phyloP scores from a whole-genome alignment of 306 rosid species.

The Corylus heterophylla region DNA sequence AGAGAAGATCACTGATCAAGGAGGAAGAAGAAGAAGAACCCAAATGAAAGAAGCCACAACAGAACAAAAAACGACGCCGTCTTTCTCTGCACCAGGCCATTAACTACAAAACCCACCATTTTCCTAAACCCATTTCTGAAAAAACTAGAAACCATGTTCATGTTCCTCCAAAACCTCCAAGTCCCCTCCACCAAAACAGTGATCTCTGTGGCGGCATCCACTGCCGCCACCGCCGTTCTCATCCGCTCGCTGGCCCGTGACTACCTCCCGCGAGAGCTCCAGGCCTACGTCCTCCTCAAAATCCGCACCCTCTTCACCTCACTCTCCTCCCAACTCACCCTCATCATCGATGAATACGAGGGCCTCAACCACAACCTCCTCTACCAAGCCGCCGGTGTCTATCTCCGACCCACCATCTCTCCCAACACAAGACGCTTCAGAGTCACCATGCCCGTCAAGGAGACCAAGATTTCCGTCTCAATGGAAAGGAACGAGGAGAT shows the following conservation, averaged over 20 bases:
- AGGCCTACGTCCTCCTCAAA: background rate
- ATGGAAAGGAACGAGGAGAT: slow-evolving; percentile 23
- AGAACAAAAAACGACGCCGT: too few species aligned
- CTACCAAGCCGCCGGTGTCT: slow-evolving; percentile 27
- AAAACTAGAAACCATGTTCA: background rate
- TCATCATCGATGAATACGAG: slow-evolving; percentile 31
- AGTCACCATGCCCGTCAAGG: slow-evolving; percentile 20
- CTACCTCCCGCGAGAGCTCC: slow-evolving; percentile 23
- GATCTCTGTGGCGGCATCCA: slow-evolving; percentile 19
- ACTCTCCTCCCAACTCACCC: slow-evolving; percentile 27
- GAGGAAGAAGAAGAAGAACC: too few species aligned
- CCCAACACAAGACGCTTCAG: slow-evolving; percentile 14
- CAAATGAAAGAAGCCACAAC: too few species aligned
- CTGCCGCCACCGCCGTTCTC: slow-evolving; percentile 23
- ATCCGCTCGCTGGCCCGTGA: slow-evolving; percentile 26
- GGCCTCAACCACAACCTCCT: slow-evolving; percentile 25
- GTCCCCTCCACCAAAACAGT: slow-evolving; percentile 24
- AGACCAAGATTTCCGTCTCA: slow-evolving; percentile 9
- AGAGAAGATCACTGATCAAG: too few species aligned
- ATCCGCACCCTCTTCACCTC: background rate
- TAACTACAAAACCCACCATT: background rate
- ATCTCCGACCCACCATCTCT: slow-evolving; percentile 19
- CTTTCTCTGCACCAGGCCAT: background rate
- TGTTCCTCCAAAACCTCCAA: slow-evolving; percentile 4
- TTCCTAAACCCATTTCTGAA: too few species aligned